phyloP scores from a whole-genome alignment of 371 early-diverging fungal genomes.

The Circinella minor region DNA sequence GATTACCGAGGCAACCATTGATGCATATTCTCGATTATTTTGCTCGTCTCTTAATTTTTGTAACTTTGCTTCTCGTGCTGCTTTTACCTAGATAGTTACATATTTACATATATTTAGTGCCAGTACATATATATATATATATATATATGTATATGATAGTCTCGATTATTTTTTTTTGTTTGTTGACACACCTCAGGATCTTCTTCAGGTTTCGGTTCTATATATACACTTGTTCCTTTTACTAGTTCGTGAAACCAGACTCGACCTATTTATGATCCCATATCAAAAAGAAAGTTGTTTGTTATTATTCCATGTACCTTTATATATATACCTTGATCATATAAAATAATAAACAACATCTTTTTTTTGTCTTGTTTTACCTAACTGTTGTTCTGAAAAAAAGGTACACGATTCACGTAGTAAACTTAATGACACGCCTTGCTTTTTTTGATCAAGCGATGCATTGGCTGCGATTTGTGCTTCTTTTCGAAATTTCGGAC shows the following conservation, averaged over 20 bases:
- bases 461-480: slow-evolving; percentile 22
- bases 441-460: slow-evolving; percentile 14
- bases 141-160: too few relatives aligned
- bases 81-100: slow-evolving; percentile 8
- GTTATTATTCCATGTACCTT: neutral
- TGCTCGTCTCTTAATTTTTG: slow-evolving; percentile 37
- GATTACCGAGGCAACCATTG: slow-evolving; percentile 37
- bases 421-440: slow-evolving; percentile 30
- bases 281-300: neutral
- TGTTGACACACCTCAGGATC: slow-evolving; percentile 21
- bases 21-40: slow-evolving; percentile 35
- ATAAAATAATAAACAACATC: too few relatives aligned
- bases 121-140: too few relatives aligned
- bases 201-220: slow-evolving; percentile 32
- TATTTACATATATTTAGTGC: too few relatives aligned
- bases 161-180: neutral
- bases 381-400: slow-evolving; percentile 2
- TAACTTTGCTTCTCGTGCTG: slow-evolving; percentile 28
- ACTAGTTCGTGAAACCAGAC: slow-evolving; percentile 44
- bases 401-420: neutral
- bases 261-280: slow-evolving; percentile 6
- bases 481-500: slow-evolving; percentile 21
- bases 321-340: neutral
- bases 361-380: neutral
- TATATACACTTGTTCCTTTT: slow-evolving; percentile 32